phyloP scores from a whole-genome alignment of 192 early-diverging fungal genomes.

The Rhizophagus clarus region DNA sequence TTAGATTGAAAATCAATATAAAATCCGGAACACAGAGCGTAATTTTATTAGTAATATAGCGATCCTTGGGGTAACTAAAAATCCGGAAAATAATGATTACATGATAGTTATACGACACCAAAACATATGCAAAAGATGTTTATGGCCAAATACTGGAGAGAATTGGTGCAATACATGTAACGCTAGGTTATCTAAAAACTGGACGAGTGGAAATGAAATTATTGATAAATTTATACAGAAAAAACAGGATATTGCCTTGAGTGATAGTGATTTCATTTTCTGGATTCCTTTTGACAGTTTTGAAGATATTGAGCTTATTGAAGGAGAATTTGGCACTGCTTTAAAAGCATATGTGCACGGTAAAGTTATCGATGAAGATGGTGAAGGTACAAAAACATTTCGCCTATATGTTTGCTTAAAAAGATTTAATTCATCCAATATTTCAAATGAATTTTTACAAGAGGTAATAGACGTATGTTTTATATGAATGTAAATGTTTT shows the following conservation, averaged over 20 bases:
- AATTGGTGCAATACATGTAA: too few species aligned
- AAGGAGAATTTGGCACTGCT: slow-evolving; percentile 12
- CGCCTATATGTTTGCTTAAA: background rate
- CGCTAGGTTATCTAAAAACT: background rate
- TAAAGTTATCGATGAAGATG: too few species aligned
- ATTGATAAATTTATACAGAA: slow-evolving; percentile 9
- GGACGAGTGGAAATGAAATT: background rate
- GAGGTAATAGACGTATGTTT: background rate
- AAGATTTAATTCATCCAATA: background rate
- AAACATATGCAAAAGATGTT: too few species aligned
- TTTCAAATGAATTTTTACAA: background rate
- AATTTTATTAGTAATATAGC: background rate
- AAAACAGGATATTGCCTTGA: background rate
- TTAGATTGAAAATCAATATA: slow-evolving; percentile 2
- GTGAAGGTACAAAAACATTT: too few species aligned
- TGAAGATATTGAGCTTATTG: background rate
- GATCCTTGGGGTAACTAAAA: slow-evolving; percentile 38
- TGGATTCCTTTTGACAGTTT: background rate
- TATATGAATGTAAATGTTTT: too few species aligned
- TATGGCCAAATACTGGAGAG: too few species aligned
- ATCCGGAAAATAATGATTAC: slow-evolving; percentile 37
- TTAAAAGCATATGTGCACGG: background rate
- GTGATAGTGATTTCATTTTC: background rate
- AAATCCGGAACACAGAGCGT: background rate
- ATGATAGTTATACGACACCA: slow-evolving; percentile 44